Percentiles rank a stretch among this genome's conserved stretches.
phyloP scores from a whole-genome alignment of 345 rosid species.

The Psidium friedrichsthalianum region DNA sequence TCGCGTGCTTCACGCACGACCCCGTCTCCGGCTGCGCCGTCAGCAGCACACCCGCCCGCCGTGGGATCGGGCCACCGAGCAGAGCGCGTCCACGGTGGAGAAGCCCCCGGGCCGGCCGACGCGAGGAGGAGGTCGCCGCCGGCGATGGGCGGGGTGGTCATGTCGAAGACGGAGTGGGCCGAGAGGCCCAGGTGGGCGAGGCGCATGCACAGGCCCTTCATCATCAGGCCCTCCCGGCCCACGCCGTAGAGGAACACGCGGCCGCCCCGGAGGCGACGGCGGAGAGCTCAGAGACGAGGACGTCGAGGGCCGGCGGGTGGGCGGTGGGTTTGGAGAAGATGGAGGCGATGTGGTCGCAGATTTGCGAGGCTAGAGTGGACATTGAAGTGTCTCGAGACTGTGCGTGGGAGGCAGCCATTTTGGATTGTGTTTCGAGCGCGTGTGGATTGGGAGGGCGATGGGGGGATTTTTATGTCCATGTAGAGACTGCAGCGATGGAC shows the following conservation, averaged over 20 bases:
- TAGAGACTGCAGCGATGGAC: neutral
- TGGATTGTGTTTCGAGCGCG: neutral
- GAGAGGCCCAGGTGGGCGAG: conserved; percentile 73
- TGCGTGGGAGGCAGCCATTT: neutral
- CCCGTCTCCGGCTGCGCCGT: conserved; percentile 67
- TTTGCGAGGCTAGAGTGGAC: conserved; percentile 36
- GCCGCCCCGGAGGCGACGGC: conserved; percentile 30
- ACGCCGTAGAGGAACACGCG: conserved; percentile 73
- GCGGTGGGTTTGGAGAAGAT: conserved; percentile 40
- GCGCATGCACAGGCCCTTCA: conserved; percentile 79
- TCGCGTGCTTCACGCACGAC: conserved; percentile 50
- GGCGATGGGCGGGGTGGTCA: conserved; percentile 73
- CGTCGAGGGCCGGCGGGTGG: conserved; percentile 38
- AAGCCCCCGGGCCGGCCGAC: conserved; percentile 78
- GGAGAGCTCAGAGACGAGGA: conserved; percentile 40
- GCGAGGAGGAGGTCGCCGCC: conserved; percentile 59
- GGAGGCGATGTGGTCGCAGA: conserved; percentile 52
- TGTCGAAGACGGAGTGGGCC: conserved; percentile 64
- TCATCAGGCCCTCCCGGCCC: conserved; percentile 85
- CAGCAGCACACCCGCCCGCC: conserved; percentile 58
- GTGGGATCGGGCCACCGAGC: conserved; percentile 43
- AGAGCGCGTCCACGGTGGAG: conserved; percentile 79
- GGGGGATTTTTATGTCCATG: neutral
- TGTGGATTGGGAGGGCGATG: neutral
- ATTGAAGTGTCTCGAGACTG: neutral